Percentiles rank a stretch among this genome's conserved stretches.
phyloP scores from a whole-genome alignment of 495 filamentous ascomycete species.

The Lepraria neglecta region DNA sequence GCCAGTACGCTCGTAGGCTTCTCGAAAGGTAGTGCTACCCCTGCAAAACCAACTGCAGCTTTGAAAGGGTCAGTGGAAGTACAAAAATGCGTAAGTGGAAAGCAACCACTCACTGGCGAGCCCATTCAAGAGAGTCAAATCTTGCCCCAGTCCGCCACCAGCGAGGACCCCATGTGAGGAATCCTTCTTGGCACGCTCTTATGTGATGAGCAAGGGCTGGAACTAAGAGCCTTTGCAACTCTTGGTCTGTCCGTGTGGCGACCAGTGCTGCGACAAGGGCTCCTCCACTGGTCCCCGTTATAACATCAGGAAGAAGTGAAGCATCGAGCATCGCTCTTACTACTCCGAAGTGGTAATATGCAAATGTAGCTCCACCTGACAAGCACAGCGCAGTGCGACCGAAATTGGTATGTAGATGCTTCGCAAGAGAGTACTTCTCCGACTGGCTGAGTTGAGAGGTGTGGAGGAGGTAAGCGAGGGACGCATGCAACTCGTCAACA shows the following conservation, averaged over 20 bases:
- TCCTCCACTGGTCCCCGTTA: conserved; percentile 91
- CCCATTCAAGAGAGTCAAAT: conserved; percentile 92
- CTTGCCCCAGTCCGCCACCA: conserved; percentile 92
- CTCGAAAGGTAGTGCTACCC: conserved; percentile 86
- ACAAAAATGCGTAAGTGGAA: background rate
- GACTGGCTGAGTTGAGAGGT: conserved; percentile 59
- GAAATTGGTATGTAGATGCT: conserved; percentile 81
- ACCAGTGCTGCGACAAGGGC: conserved; percentile 85
- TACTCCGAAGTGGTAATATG: conserved; percentile 95
- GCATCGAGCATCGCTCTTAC: conserved; percentile 87
- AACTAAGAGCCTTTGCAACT: conserved; percentile 76
- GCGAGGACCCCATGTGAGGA: conserved; percentile 68
- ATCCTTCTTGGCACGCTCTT: conserved; percentile 71
- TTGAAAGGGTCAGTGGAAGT: conserved; percentile 55
- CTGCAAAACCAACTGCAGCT: conserved; percentile 78
- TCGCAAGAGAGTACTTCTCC: conserved; percentile 78
- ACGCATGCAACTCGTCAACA: conserved; percentile 63
- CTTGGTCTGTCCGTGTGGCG: conserved; percentile 84
- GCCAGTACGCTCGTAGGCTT: conserved; percentile 91
- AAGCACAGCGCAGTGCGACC: conserved; percentile 89
- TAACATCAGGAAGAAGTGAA: conserved; percentile 78
- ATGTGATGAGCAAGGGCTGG: conserved; percentile 80
- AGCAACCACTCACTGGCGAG: conserved; percentile 64
- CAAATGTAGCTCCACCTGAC: conserved; percentile 90
- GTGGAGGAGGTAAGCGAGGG: conserved; percentile 59